Conservation (phyloP, 441 rosid species). For the Dalechampia spathulata region DNA sequence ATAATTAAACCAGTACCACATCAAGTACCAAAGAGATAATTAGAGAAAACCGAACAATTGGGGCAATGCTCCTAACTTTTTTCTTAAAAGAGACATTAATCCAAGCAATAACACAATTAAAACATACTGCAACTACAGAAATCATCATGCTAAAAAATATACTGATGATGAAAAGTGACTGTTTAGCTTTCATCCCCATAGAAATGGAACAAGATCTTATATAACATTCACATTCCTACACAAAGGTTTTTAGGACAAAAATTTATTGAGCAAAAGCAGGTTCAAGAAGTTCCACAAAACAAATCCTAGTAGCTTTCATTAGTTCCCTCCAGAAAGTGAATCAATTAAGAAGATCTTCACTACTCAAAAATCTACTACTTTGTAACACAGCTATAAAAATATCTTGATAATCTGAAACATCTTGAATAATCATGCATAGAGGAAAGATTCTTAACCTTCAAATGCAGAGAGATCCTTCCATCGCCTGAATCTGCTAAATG, state of each 20-base stretch:
- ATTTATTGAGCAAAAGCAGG: not conserved
- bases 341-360: not conserved
- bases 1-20: not conserved
- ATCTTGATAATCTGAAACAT: not conserved
- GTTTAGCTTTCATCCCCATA: no score
- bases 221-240: not conserved
- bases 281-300: not conserved
- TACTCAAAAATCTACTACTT: not conserved
- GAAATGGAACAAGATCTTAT: not conserved
- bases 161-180: not conserved
- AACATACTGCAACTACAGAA: not conserved
- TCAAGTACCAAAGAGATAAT: not conserved
- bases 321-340: not conserved
- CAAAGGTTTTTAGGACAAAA: not conserved
- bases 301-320: not conserved
- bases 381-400: not conserved
- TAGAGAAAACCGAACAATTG: no score
- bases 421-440: not conserved
- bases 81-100: no score
- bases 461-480: slow-evolving; percentile 87
- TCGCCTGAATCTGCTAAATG: slow-evolving; percentile 96
- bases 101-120: not conserved
- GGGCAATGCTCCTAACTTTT: no score
- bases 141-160: not conserved
- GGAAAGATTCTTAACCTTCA: slow-evolving; percentile 51